Evolutionary conservation across 2,329 filamentous ascomycete species (phyloP).

Genomic region (Exophiala phaeomuriformis): DNA sequence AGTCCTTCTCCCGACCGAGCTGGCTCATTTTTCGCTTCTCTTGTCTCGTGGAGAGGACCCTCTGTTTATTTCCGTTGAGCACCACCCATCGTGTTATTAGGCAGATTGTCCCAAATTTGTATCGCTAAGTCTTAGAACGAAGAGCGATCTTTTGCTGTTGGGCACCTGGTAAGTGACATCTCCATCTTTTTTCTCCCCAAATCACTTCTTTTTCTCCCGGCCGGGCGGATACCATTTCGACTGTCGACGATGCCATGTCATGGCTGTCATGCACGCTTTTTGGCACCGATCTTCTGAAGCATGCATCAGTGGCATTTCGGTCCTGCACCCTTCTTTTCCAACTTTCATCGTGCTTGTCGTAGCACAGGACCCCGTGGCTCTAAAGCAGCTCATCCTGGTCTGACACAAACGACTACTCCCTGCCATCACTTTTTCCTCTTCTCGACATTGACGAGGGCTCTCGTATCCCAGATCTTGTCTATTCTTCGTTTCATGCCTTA

Average conservation of each 20-base stretch:
- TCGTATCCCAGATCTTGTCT: constrained; percentile 1
- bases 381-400: constrained; percentile 16
- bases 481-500: constrained; percentile 7
- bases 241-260: constrained; percentile 14
- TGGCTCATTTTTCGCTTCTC: background rate
- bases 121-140: background rate
- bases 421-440: constrained; percentile 5
- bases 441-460: background rate
- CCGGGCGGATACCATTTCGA: constrained; percentile 1
- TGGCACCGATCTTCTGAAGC: constrained; percentile 15
- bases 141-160: background rate
- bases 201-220: constrained; percentile 7
- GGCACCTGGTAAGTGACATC: constrained; percentile 8
- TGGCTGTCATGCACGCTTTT: constrained; percentile 16
- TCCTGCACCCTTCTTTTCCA: constrained; percentile 14
- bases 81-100: background rate
- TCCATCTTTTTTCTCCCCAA: background rate
- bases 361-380: constrained; percentile 19
- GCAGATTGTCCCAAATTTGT: background rate
- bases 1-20: constrained; percentile 5
- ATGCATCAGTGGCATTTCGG: constrained; percentile 19
- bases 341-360: constrained; percentile 8
- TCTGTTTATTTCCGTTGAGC: background rate
- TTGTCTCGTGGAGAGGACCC: background rate
- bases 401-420: constrained; percentile 13